Percentiles rank a stretch among this genome's conserved stretches.
These are phyloP conservation scores for Populus euphratica DNA, from an alignment of 345 rosid species.

Conservation along the genomic window DNA sequence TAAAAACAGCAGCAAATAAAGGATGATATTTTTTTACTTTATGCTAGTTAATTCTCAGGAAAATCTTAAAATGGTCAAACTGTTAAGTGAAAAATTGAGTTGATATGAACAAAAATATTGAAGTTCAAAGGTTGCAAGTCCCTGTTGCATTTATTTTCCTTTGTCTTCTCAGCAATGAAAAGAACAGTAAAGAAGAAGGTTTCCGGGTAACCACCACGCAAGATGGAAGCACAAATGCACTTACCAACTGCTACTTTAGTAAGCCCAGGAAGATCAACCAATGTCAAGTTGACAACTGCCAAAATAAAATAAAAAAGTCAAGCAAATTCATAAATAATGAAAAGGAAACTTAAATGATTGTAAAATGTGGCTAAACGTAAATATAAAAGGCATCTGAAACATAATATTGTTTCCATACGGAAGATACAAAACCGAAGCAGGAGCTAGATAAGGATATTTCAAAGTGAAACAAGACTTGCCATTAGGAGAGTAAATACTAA, in stretches of 20 bases:
- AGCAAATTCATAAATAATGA: neutral
- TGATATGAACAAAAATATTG: neutral
- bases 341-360: neutral
- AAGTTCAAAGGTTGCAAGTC: neutral
- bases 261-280: conserved; percentile 98
- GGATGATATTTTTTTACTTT: neutral
- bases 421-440: neutral
- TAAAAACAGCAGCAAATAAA: neutral
- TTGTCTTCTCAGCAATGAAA: neutral
- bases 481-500: conserved; percentile 86
- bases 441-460: neutral
- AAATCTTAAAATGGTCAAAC: neutral
- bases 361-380: neutral
- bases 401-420: neutral
- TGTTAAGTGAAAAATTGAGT: neutral
- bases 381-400: neutral
- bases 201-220: neutral
- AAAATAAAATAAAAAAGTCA: conserved; percentile 14
- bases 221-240: conserved; percentile 11
- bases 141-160: conserved; percentile 1
- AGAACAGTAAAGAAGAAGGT: neutral
- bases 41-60: neutral
- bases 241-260: conserved; percentile 98
- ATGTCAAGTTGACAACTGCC: conserved; percentile 95
- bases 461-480: conserved; percentile 39